These are phyloP conservation scores for Micractinium sp. DNA, from an alignment of 139 green algal species.

Conservation along the genomic window DNA sequence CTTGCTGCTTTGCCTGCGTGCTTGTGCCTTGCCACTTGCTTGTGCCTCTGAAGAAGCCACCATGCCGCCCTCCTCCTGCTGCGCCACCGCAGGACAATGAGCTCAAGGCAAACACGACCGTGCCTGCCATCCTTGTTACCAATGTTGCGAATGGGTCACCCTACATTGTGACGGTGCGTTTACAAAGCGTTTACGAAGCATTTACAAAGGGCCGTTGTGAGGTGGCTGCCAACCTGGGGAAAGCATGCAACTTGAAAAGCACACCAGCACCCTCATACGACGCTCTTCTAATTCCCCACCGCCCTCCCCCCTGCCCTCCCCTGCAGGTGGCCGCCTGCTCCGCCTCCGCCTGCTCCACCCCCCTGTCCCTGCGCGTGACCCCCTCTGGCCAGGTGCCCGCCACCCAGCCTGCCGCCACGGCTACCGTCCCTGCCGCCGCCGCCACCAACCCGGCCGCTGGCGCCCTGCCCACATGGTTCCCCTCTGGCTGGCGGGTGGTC, in stretches of 20 bases:
- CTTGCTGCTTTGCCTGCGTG: too few species aligned
- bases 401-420: neutral
- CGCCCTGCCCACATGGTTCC: neutral
- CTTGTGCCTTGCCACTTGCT: too few species aligned
- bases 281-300: neutral
- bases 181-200: too few species aligned
- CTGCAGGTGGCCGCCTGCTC: neutral
- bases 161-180: too few species aligned
- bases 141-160: too few species aligned
- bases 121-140: too few species aligned
- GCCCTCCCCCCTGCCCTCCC: neutral
- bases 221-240: neutral
- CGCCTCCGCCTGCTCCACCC: neutral
- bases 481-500: constrained; percentile 2
- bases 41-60: too few species aligned
- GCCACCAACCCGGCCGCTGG: neutral
- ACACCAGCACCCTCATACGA: neutral
- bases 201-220: too few species aligned
- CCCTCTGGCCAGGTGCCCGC: neutral
- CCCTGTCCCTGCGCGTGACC: neutral
- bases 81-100: too few species aligned
- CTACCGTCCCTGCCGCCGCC: neutral
- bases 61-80: too few species aligned
- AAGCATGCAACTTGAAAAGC: neutral
- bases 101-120: too few species aligned